Evolutionary conservation across 2,329 filamentous ascomycete genomes (phyloP), one percentile per base, ranked within the genome.

Genomic region (Penicillium sp.): DNA sequence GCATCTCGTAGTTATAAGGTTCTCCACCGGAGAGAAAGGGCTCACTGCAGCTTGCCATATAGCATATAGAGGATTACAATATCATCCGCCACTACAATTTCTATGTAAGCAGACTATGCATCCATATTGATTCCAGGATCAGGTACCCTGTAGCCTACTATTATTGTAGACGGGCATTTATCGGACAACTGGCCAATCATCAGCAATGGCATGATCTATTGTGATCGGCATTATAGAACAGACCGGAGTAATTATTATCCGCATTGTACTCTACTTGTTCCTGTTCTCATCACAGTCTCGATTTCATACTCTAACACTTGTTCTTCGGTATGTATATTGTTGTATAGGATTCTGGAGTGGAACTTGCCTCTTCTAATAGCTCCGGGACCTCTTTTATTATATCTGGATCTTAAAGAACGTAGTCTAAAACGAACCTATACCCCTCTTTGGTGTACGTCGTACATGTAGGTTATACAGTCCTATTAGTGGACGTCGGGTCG

Each of bases 161-260:
- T n/a, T 31, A 44, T 16, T 23, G 32, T 12, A 16, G 8, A 61
- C 68, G 68, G 68, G 42, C 59, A 66, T 63, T 70, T 68, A 54
- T 68, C 68, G 68, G 67, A 46, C 44, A 2, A 55, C 7, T 29
- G 29, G 21, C 67, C 66, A 70, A 69, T 69, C 60, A 64, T 5
- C 31, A 39, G 1, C 9, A 39, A 47, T 57, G 55, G 46, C 38
- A 48, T 56, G 60, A 63, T 61, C 54, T 54, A 56, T 47, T 40
- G 46, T 57, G 62, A 65, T 63, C 57, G 49, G 45, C 56, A 7
- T 32, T 44, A 29, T 18, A 38, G 23, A 16, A 52, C 31, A 35
- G 13, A 32, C 18, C 38, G 18, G 52, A 48, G 27, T 31, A n/a
- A 42, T 27, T 42, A 39, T 29, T 29, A 9, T 29, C 29, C 29